Evolutionary conservation across 208 protist genomes (phyloP).

Genomic region (Acanthamoeba sp.): DNA sequence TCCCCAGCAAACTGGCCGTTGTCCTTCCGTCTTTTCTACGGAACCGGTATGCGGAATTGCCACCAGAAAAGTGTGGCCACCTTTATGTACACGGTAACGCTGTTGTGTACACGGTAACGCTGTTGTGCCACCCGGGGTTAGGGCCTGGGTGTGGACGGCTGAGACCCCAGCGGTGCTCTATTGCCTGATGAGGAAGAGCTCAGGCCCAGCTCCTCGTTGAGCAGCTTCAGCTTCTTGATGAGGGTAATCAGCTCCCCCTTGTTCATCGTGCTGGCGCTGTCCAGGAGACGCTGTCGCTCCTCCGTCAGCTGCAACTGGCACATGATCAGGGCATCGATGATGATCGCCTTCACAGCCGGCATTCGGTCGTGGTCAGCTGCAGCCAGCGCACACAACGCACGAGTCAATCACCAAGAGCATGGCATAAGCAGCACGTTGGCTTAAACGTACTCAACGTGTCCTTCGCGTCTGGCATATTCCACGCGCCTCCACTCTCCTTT

Average conservation of each 20-base stretch:
- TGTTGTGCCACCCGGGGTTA: no score
- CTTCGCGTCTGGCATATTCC: background rate
- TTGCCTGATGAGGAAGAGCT: background rate
- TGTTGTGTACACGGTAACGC: no score
- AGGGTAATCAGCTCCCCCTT: background rate
- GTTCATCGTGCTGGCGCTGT: background rate
- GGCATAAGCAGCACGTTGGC: background rate
- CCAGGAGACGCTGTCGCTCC: background rate
- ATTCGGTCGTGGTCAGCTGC: background rate
- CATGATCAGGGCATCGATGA: background rate
- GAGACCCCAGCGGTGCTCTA: no score
- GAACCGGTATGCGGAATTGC: no score
- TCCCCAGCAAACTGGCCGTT: no score
- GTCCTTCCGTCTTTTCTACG: no score
- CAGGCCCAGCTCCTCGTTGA: background rate
- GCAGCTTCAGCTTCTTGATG: background rate
- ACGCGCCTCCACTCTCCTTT: background rate
- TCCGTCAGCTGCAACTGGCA: constrained; percentile 4
- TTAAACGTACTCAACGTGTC: background rate
- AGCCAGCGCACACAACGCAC: background rate
- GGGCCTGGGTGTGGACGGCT: no score
- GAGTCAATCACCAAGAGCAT: background rate
- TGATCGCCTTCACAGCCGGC: background rate
- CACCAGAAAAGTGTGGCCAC: no score
- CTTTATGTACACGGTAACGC: no score